Evolutionary conservation across 129 eudicot genomes (phyloP).

Genomic region (Silybum marianum): DNA sequence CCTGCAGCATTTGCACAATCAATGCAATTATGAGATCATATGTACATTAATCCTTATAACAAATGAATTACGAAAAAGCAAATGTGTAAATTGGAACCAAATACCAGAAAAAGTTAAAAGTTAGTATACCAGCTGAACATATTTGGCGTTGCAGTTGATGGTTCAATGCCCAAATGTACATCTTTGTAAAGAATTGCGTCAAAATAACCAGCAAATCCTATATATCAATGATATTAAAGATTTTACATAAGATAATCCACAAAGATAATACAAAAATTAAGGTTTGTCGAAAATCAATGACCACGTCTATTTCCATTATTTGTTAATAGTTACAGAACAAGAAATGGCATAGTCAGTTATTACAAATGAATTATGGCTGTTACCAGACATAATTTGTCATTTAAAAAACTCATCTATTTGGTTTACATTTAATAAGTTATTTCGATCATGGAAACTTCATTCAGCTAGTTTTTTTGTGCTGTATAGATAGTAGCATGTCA

Average conservation of each 20-base stretch:
- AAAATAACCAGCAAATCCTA: slow-evolving; percentile 98
- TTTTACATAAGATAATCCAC: neutral
- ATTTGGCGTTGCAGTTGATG: slow-evolving; percentile 91
- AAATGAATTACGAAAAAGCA: neutral
- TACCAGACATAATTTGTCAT: neutral
- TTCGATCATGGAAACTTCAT: neutral
- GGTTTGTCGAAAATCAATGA: neutral
- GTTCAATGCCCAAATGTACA: slow-evolving; percentile 96
- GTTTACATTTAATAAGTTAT: neutral
- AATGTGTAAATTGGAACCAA: neutral
- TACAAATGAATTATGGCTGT: too few relatives aligned
- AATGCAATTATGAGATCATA: slow-evolving; percentile 7
- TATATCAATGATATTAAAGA: neutral
- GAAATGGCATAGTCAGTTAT: neutral
- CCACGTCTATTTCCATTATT: neutral
- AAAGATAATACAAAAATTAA: neutral
- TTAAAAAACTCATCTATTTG: neutral
- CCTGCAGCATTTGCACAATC: slow-evolving; percentile 42
- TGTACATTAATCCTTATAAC: neutral
- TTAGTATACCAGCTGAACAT: slow-evolving; percentile 95
- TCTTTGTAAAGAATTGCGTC: slow-evolving; percentile 95
- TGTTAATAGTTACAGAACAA: neutral
- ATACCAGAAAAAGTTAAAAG: neutral
- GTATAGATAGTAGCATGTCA: slow-evolving; percentile 2
- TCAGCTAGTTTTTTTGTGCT: neutral